phyloP scores from a whole-genome alignment of 331 rosid genomes.

The Arachis monticola region DNA sequence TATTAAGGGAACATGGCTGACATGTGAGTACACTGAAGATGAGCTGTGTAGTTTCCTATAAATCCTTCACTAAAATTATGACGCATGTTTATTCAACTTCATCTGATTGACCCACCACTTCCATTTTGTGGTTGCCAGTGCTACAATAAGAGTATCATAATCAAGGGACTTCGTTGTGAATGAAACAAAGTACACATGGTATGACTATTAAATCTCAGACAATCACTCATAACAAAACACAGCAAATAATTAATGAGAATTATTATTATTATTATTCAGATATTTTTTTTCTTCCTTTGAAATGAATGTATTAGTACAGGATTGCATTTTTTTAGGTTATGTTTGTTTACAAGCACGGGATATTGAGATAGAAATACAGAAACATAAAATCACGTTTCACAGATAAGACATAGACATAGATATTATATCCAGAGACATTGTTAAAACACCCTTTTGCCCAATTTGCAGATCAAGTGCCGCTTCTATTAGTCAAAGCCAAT shows the following conservation, averaged over 20 bases:
- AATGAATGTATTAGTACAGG: neutral
- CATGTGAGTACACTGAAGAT: slow-evolving; percentile 22
- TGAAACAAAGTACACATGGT: slow-evolving; percentile 18
- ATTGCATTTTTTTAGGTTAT: neutral
- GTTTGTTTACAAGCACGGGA: too few species aligned
- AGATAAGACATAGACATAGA: neutral
- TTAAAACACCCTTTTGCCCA: slow-evolving; percentile 55
- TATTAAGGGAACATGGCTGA: slow-evolving; percentile 25
- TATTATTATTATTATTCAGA: neutral
- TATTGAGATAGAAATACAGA: too few species aligned
- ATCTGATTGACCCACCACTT: neutral
- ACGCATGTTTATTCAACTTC: neutral
- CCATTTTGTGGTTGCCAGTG: neutral
- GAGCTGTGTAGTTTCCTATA: slow-evolving; percentile 32
- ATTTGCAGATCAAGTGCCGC: slow-evolving; percentile 52
- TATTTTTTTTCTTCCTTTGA: neutral
- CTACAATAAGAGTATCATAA: neutral
- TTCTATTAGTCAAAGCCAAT: slow-evolving; percentile 14
- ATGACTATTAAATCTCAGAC: slow-evolving; percentile 16
- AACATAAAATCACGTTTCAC: too few species aligned
- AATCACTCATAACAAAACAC: neutral
- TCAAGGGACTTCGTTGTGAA: slow-evolving; percentile 5
- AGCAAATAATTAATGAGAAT: neutral
- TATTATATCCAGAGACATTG: too few species aligned
- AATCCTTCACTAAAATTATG: neutral